A percentile compares a stretch with the other conserved stretches of the same genome.
These are phyloP conservation scores for Citrus glauca DNA, from an alignment of 345 rosid species.

Conservation along the genomic window DNA sequence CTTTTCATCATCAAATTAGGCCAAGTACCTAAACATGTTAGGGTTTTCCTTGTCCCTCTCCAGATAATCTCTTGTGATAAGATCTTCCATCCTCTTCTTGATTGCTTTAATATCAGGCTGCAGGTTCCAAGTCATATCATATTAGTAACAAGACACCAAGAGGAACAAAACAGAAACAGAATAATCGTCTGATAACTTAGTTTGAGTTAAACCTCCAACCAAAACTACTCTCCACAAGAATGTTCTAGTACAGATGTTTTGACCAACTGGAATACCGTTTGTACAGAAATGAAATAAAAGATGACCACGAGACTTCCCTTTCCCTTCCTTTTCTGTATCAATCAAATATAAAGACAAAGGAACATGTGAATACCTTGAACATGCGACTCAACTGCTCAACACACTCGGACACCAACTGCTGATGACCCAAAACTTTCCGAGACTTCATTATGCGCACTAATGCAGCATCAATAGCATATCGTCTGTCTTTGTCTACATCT, in stretches of 20 bases:
- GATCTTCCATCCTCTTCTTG: slow-evolving; percentile 92
- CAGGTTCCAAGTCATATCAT: neutral
- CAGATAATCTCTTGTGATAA: slow-evolving; percentile 80
- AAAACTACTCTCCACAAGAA: neutral
- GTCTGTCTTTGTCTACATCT: slow-evolving; percentile 89
- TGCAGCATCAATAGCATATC: slow-evolving; percentile 95
- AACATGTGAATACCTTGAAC: slow-evolving; percentile 65
- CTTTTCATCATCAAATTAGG: slow-evolving; percentile 19
- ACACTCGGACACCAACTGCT: slow-evolving; percentile 78
- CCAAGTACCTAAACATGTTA: slow-evolving; percentile 72
- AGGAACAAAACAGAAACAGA: neutral
- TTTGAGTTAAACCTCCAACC: too few species aligned
- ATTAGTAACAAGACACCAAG: neutral
- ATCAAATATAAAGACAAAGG: neutral
- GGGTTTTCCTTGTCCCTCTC: slow-evolving; percentile 87
- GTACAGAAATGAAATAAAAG: too few species aligned
- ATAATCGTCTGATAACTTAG: neutral
- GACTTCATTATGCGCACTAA: slow-evolving; percentile 98
- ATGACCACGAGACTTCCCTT: too few species aligned
- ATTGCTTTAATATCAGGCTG: slow-evolving; percentile 98
- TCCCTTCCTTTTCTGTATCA: too few species aligned
- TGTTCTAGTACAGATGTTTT: neutral
- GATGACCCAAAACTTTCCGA: slow-evolving; percentile 78
- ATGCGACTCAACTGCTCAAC: slow-evolving; percentile 90
- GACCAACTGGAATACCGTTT: neutral